Conservation (phyloP, 441 rosid genomes). For the Croton setiger region DNA sequence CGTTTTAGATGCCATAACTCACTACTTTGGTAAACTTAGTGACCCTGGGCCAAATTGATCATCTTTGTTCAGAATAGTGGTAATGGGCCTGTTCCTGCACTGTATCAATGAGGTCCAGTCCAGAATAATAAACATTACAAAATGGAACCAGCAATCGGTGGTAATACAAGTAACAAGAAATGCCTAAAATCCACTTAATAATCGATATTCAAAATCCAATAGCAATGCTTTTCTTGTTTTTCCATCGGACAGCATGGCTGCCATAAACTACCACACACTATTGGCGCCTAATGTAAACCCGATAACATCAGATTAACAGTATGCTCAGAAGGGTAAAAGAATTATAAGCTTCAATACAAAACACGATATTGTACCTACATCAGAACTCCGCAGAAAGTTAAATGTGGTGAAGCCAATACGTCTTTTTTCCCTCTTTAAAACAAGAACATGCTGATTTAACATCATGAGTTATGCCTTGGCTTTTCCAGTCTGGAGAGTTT, state of each 20-base stretch:
- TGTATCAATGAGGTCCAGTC: too few relatives aligned
- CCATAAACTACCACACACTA: neutral
- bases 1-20: too few relatives aligned
- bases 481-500: constrained; percentile 85
- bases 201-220: neutral
- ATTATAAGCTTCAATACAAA: neutral
- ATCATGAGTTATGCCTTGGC: constrained; percentile 53
- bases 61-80: too few relatives aligned
- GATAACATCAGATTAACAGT: neutral
- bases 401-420: constrained; percentile 3
- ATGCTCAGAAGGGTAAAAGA: too few relatives aligned
- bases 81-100: too few relatives aligned
- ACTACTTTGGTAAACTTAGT: too few relatives aligned
- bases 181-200: neutral
- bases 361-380: constrained; percentile 15
- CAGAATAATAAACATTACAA: too few relatives aligned
- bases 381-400: neutral
- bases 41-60: too few relatives aligned
- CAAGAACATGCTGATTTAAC: neutral
- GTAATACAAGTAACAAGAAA: neutral
- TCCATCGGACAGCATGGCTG: neutral
- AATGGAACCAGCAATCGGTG: too few relatives aligned
- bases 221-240: neutral
- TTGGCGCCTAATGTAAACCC: neutral
- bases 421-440: neutral